phyloP scores from a whole-genome alignment of 2,329 filamentous ascomycete species.

The Alternaria sp. region DNA sequence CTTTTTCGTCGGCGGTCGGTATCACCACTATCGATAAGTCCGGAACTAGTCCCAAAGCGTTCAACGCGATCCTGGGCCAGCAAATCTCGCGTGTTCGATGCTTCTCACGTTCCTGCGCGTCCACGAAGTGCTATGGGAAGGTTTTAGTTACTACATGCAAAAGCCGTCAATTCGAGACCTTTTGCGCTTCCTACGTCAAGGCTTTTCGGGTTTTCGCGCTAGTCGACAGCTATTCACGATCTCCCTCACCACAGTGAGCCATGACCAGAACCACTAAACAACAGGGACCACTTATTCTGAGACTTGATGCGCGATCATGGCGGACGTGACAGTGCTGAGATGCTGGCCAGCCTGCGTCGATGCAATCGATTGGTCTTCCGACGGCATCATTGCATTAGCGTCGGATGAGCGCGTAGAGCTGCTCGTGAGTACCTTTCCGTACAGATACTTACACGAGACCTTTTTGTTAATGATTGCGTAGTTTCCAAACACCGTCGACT shows the following conservation, averaged over 20 bases:
- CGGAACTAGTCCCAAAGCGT: constrained; percentile 2
- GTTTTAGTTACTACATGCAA: background rate
- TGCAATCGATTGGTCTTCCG: constrained; percentile 65
- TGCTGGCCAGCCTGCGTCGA: constrained; percentile 60
- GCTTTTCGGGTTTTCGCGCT: background rate
- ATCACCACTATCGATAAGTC: constrained; percentile 27
- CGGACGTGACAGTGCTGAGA: constrained; percentile 42
- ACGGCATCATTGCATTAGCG: constrained; percentile 64
- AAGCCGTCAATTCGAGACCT: background rate
- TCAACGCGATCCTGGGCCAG: background rate
- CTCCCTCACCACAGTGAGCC: background rate
- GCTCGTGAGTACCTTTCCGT: constrained; percentile 46
- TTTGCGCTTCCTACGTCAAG: background rate
- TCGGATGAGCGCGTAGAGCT: constrained; percentile 63
- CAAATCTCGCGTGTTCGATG: constrained; percentile 6
- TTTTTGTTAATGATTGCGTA: constrained; percentile 17
- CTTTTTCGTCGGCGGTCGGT: constrained; percentile 21
- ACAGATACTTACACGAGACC: background rate
- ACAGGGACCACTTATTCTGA: background rate
- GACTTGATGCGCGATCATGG: constrained; percentile 27
- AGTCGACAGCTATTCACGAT: background rate
- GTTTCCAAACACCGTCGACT: constrained; percentile 42
- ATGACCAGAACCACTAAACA: constrained; percentile 6
- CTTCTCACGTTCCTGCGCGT: background rate
- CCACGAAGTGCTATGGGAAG: background rate